These are phyloP conservation scores for Croton setiger DNA, from an alignment of 441 rosid genomes.

Conservation along the genomic window DNA sequence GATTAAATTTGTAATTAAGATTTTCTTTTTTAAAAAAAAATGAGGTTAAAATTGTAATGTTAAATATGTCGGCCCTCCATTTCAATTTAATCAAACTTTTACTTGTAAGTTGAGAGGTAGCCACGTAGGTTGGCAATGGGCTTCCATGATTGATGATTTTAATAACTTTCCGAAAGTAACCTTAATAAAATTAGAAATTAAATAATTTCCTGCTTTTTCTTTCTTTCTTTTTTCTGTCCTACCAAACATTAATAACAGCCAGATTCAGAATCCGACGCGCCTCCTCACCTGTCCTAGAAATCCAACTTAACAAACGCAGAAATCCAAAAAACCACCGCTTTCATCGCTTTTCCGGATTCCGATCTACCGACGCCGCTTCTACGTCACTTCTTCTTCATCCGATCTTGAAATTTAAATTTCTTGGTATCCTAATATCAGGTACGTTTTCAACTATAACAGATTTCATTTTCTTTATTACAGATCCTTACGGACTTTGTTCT, in stretches of 20 bases:
- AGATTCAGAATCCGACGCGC: not conserved
- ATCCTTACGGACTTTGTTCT: not conserved
- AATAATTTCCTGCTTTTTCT: not conserved
- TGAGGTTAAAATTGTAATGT: no score
- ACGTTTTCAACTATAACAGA: constrained; percentile 17
- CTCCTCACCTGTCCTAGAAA: not conserved
- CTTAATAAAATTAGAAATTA: not conserved
- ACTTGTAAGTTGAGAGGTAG: no score
- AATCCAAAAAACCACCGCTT: not conserved
- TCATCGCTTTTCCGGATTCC: not conserved
- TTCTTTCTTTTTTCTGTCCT: no score
- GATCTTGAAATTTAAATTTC: not conserved
- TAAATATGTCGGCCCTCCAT: no score
- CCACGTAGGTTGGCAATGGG: no score
- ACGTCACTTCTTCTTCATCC: not conserved
- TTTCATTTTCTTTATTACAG: constrained; percentile 3
- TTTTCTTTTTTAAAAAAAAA: no score
- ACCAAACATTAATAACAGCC: not conserved
- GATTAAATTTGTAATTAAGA: no score
- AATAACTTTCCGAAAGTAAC: constrained; percentile 10
- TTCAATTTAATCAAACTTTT: no score
- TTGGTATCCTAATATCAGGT: constrained; percentile 21
- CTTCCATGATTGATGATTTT: not conserved
- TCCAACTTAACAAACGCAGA: not conserved
- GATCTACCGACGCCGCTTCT: not conserved